Evolutionary conservation across 75 land plant genomes (phyloP).

Genomic region (Azolla pinnata): DNA sequence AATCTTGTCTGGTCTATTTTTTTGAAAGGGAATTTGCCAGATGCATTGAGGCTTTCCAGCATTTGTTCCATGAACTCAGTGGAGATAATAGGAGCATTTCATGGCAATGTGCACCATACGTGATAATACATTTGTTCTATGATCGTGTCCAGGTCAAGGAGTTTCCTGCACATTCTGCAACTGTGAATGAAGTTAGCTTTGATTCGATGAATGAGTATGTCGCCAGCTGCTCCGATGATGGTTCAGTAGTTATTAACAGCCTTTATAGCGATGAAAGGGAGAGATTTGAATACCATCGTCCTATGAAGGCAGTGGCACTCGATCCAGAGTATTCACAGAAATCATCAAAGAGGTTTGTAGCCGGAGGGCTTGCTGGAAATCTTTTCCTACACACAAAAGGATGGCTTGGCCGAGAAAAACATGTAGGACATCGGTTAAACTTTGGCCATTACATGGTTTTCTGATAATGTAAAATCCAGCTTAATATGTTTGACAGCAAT

Average conservation of each 20-base stretch:
- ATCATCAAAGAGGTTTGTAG: slow-evolving; percentile 66
- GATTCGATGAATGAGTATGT: slow-evolving; percentile 81
- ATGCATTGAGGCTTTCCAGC: too few species aligned
- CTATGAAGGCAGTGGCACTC: slow-evolving; percentile 91
- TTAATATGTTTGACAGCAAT: not conserved
- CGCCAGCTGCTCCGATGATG: slow-evolving; percentile 98
- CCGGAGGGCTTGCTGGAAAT: slow-evolving; percentile 92
- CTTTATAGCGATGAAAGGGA: slow-evolving; percentile 75
- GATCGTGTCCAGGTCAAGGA: slow-evolving; percentile 86
- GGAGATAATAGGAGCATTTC: too few species aligned
- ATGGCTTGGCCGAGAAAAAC: slow-evolving; percentile 77
- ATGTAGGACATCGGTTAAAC: too few species aligned
- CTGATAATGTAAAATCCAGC: too few species aligned
- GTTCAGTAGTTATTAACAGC: slow-evolving; percentile 75
- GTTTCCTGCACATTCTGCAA: slow-evolving; percentile 70
- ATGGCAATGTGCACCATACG: too few species aligned
- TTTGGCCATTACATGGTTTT: too few species aligned
- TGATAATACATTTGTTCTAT: too few species aligned
- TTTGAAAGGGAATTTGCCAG: too few species aligned
- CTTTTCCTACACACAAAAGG: slow-evolving; percentile 65
- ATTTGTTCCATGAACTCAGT: too few species aligned
- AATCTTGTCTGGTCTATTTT: too few species aligned
- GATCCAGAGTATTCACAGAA: slow-evolving; percentile 83
- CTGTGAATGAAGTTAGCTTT: slow-evolving; percentile 91
- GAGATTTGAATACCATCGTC: slow-evolving; percentile 86